phyloP scores from a whole-genome alignment of 768 basidiomycete genomes.

The Tephrocybe sp. region DNA sequence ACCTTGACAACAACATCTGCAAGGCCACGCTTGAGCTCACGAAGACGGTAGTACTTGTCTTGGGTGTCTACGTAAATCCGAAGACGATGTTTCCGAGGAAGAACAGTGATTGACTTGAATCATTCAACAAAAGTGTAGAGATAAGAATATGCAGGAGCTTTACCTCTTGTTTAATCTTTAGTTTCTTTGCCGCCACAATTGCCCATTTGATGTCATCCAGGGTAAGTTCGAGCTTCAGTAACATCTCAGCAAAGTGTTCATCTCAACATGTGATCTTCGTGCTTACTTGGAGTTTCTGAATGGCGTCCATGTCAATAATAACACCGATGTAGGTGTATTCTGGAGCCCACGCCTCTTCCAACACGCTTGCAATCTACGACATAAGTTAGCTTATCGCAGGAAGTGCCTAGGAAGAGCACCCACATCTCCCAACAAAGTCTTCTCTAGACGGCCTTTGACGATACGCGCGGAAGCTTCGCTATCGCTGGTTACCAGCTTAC shows the following conservation, averaged over 20 bases:
- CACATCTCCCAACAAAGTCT: constrained; percentile 92
- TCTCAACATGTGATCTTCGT: not conserved
- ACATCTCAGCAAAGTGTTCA: not conserved
- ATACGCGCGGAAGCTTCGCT: constrained; percentile 96
- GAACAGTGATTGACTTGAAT: constrained; percentile 68
- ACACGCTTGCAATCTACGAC: constrained; percentile 76
- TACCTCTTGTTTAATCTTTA: constrained; percentile 91
- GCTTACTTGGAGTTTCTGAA: constrained; percentile 81
- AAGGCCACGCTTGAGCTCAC: constrained; percentile 82
- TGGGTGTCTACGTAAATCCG: constrained; percentile 76
- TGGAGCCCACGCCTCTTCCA: constrained; percentile 96
- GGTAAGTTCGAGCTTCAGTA: constrained; percentile 78
- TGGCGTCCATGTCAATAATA: constrained; percentile 85
- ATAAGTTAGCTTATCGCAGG: not conserved
- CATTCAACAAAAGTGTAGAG: not conserved
- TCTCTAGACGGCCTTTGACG: constrained; percentile 94
- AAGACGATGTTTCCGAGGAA: constrained; percentile 70
- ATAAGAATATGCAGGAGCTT: not conserved
- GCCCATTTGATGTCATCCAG: constrained; percentile 93
- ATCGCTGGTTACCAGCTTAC: constrained; percentile 80
- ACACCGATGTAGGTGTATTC: constrained; percentile 92
- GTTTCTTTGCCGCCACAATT: constrained; percentile 79
- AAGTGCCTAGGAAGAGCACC: constrained; percentile 19
- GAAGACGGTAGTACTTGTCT: constrained; percentile 80
- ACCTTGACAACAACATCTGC: constrained; percentile 91